Conservation (phyloP, 148 eudicot genomes). For the Cornus kousa region DNA sequence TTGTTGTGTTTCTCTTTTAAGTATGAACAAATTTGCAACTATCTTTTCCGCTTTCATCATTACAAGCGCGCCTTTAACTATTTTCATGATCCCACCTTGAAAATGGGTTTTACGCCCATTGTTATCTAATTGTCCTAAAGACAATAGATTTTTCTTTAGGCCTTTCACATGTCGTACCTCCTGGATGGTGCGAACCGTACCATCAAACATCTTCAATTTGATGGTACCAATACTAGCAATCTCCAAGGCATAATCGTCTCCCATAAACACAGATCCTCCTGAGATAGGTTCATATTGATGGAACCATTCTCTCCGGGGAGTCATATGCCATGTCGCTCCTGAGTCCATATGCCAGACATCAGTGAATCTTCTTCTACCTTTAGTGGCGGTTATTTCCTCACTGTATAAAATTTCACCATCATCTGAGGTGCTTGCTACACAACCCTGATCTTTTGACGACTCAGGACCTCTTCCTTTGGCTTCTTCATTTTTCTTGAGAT, state of each 20-base stretch:
- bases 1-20: not conserved
- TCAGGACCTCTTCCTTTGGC: not conserved
- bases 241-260: too few relatives aligned
- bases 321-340: not conserved
- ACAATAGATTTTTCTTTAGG: not conserved
- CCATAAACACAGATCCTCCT: too few relatives aligned
- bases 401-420: not conserved
- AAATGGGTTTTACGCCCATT: not conserved
- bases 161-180: not conserved
- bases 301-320: not conserved
- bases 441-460: too few relatives aligned
- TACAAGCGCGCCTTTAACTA: too few relatives aligned
- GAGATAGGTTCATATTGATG: not conserved
- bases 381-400: not conserved
- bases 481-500: not conserved
- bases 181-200: not conserved
- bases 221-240: too few relatives aligned
- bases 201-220: too few relatives aligned
- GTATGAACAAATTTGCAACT: not conserved
- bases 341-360: not conserved
- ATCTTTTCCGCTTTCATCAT: not conserved
- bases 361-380: not conserved
- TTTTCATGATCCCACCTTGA: not conserved
- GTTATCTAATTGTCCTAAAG: slow-evolving; percentile 1
- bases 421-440: not conserved